These are phyloP conservation scores for Hymenoscyphus occultus DNA, from an alignment of 2,329 filamentous ascomycete genomes.

Conservation along the genomic window DNA sequence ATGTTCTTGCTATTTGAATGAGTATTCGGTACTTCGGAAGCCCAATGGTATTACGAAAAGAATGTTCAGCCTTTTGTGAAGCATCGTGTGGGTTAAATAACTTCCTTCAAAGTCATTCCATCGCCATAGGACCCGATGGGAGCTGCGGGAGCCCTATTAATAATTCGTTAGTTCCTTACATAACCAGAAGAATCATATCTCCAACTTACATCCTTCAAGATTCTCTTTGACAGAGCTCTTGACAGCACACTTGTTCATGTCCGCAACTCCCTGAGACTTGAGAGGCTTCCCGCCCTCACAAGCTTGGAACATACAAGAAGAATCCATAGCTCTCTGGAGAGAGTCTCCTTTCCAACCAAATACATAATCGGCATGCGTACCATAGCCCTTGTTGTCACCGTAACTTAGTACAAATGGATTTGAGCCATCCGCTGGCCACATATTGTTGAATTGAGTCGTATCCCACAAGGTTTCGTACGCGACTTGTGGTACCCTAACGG, in stretches of 20 bases:
- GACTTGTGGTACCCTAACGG: slow-evolving; percentile 46
- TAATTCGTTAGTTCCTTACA: background rate
- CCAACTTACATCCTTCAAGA: slow-evolving; percentile 13
- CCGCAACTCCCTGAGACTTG: slow-evolving; percentile 9
- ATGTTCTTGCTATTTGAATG: too few species aligned
- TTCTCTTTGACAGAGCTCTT: background rate
- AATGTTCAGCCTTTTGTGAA: background rate
- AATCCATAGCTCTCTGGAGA: slow-evolving; percentile 11
- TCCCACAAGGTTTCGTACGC: slow-evolving; percentile 34
- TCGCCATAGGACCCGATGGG: background rate
- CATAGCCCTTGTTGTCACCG: slow-evolving; percentile 40
- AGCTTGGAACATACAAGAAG: slow-evolving; percentile 5
- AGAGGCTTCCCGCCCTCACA: background rate
- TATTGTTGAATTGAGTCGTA: slow-evolving; percentile 41
- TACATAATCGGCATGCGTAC: slow-evolving; percentile 11
- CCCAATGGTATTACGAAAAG: background rate
- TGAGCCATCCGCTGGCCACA: slow-evolving; percentile 43
- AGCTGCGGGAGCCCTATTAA: background rate
- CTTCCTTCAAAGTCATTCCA: background rate
- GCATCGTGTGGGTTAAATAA: background rate
- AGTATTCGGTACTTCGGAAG: too few species aligned
- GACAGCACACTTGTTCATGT: slow-evolving; percentile 10
- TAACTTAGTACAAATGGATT: slow-evolving; percentile 43
- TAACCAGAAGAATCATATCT: background rate
- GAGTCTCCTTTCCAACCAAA: slow-evolving; percentile 14